A percentile compares a stretch with the other conserved stretches of the same genome.
Evolutionary conservation across 2,329 filamentous ascomycete species (phyloP).

Genomic region (Cercospora sp.): DNA sequence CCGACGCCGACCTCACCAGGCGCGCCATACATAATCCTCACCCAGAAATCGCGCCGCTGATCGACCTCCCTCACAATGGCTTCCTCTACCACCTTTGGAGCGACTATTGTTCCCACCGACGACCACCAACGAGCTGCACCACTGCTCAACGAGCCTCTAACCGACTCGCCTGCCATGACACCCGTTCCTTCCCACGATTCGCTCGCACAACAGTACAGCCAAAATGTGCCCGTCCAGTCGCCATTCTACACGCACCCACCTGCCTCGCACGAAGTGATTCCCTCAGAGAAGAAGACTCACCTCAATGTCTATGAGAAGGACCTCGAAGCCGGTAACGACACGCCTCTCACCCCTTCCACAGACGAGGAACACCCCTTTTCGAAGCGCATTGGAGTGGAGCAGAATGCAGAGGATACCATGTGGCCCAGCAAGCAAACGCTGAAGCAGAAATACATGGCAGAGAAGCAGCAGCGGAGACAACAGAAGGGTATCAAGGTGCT

Average conservation of each 20-base stretch:
- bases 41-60: not conserved
- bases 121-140: slow-evolving; percentile 25
- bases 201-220: slow-evolving; percentile 39
- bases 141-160: slow-evolving; percentile 33
- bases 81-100: slow-evolving; percentile 44
- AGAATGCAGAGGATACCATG: slow-evolving; percentile 53
- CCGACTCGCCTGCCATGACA: slow-evolving; percentile 40
- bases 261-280: slow-evolving; percentile 43
- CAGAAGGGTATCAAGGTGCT: slow-evolving; percentile 40
- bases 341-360: slow-evolving; percentile 37
- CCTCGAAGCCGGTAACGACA: slow-evolving; percentile 38
- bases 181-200: slow-evolving; percentile 36
- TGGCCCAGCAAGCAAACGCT: slow-evolving; percentile 53
- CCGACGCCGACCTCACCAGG: not conserved
- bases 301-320: slow-evolving; percentile 41
- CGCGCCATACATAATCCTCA: not conserved
- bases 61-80: slow-evolving; percentile 16
- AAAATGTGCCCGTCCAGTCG: slow-evolving; percentile 43
- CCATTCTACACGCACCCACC: slow-evolving; percentile 52
- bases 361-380: slow-evolving; percentile 42
- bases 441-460: slow-evolving; percentile 43
- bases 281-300: slow-evolving; percentile 26
- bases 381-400: slow-evolving; percentile 45
- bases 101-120: slow-evolving; percentile 40
- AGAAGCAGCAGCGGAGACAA: slow-evolving; percentile 37